Evolutionary conservation across 1,284 basidiomycete genomes (phyloP).

Genomic region (Trichosporon faecale): DNA sequence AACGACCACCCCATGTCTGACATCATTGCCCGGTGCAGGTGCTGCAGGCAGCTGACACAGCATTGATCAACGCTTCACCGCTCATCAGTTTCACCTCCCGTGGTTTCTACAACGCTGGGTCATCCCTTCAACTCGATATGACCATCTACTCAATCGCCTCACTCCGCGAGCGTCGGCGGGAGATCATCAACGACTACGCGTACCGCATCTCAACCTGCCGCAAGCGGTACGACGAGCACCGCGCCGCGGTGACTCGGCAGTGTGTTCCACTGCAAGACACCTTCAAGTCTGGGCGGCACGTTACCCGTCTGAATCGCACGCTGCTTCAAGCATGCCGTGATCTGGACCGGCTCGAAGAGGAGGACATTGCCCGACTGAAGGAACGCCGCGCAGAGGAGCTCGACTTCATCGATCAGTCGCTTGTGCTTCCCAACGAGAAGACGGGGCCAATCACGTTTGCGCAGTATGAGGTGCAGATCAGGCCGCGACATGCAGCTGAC

Average conservation of each 20-base stretch:
- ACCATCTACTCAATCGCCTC: background rate
- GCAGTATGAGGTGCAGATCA: background rate
- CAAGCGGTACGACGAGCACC: background rate
- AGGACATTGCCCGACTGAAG: background rate
- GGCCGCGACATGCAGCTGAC: background rate
- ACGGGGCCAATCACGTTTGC: background rate
- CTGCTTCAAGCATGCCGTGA: background rate
- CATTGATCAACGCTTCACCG: no score
- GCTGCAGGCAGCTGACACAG: no score
- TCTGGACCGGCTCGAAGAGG: background rate
- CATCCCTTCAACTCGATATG: no score
- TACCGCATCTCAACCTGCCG: background rate
- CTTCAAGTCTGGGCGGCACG: background rate
- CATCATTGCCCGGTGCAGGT: no score
- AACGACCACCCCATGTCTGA: no score
- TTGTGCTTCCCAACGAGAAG: background rate
- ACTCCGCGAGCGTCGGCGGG: background rate
- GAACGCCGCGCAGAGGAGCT: background rate
- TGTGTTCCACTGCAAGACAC: background rate
- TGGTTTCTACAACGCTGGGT: no score
- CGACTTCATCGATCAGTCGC: background rate
- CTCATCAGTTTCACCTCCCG: no score
- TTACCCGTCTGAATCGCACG: background rate
- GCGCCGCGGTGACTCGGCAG: background rate
- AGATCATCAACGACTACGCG: background rate